Evolutionary conservation across 176 grass and related monocot species (phyloP), one percentile per base, ranked within the genome.

Genomic region (Puccinellia tenuiflora): DNA sequence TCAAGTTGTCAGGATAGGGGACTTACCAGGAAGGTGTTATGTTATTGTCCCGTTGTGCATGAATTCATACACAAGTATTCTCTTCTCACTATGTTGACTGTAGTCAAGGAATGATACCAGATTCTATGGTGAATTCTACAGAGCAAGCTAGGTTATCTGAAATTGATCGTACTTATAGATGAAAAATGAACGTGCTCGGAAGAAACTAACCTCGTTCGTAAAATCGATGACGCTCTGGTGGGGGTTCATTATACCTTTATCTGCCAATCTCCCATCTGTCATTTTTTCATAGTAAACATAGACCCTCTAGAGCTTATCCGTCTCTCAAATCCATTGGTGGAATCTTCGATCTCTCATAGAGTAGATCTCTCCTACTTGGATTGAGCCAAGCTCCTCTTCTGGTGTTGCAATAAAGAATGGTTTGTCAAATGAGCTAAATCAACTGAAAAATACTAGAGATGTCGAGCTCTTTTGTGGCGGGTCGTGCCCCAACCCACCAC

Each of bases 31-130:
- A 22, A 94, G 88, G 75, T 94, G 90, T 59, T 97, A 81, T 73
- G 88, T 90, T 76, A 97, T 67, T 20, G 92, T 94, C 59, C 92
- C 95, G 40, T 91, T 86, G 56, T 94, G 90, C 95, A 97, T 92
- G 86, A 94, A 97, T 60, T 97, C 92, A 61, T 94, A 94, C 20
- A 94, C 90, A 67, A 97, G 84, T 61, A 97, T 94, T 24, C 91
- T 94, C 78, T 88, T 94, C 25, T 85, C 95, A 60, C 92, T 88
- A 65, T 97, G 92, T 54, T 91, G 92, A 63, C 92, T 91, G 68
- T 94, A 97, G 78, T 92, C 95, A 73, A 94, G 90, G 85, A 97
- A 92, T 46, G 90, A 84, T 57, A 94, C 92, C 48, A 97, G 81
- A 57, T 94, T 65, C 88, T 97, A 76, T 97, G 95, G 84, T 92